Conservation (phyloP, 1,284 basidiomycete species). For the Ustanciosporium gigantosporum region DNA sequence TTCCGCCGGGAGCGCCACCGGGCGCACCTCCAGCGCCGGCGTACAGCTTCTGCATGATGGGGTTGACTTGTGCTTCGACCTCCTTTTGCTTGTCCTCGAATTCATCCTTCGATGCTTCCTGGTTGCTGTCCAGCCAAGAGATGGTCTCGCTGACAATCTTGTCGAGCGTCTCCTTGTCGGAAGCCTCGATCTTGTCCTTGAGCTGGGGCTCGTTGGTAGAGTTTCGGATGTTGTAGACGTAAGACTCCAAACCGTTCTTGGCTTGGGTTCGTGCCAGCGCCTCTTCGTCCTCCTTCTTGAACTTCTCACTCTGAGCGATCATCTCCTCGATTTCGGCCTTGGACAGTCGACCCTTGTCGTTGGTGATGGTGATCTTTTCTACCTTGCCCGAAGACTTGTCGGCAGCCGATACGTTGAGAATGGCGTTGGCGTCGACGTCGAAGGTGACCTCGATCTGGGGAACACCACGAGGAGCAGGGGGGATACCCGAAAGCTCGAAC, state of each 20-base stretch:
- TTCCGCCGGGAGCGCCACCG: slow-evolving; percentile 67
- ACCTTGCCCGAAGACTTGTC: slow-evolving; percentile 99
- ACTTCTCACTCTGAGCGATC: slow-evolving; percentile 69
- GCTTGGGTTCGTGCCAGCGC: slow-evolving; percentile 73
- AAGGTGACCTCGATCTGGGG: slow-evolving; percentile 98
- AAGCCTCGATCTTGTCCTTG: slow-evolving; percentile 78
- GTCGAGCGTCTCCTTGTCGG: slow-evolving; percentile 86
- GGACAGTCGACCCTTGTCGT: slow-evolving; percentile 96
- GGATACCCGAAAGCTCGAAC: slow-evolving; percentile 97
- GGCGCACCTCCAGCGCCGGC: slow-evolving; percentile 66
- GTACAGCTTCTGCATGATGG: slow-evolving; percentile 93
- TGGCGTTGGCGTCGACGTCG: slow-evolving; percentile 98
- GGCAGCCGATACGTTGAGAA: slow-evolving; percentile 90
- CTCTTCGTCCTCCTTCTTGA: slow-evolving; percentile 71
- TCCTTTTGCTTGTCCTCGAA: slow-evolving; percentile 95
- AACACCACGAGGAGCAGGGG: slow-evolving; percentile 96
- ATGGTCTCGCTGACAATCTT: slow-evolving; percentile 82
- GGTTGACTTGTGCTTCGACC: slow-evolving; percentile 85
- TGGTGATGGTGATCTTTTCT: slow-evolving; percentile 90
- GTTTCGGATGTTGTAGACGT: slow-evolving; percentile 95
- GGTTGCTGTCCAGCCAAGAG: slow-evolving; percentile 82
- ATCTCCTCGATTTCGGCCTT: slow-evolving; percentile 99
- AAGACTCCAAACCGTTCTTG: slow-evolving; percentile 82
- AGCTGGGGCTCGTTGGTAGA: slow-evolving; percentile 62
- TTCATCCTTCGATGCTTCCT: slow-evolving; percentile 93